Conservation (phyloP, 2,329 filamentous ascomycete species). For the Pseudopyricularia cyperi region DNA sequence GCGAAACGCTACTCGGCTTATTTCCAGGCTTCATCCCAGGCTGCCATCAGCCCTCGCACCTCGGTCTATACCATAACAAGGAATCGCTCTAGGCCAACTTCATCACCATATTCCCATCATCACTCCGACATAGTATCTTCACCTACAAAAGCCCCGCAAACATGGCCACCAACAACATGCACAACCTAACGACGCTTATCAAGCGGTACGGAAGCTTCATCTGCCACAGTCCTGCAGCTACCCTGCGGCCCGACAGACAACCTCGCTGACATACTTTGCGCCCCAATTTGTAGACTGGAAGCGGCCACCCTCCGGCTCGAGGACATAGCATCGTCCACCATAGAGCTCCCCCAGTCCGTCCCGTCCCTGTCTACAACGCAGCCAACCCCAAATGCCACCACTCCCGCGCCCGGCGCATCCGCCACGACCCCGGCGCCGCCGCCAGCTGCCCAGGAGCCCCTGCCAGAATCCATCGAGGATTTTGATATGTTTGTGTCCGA, state of each 20-base stretch:
- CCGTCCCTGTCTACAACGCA: conserved; percentile 28
- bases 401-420: conserved; percentile 24
- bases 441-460: conserved; percentile 31
- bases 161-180: conserved; percentile 77
- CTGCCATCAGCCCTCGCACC: too few relatives aligned
- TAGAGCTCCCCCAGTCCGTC: conserved; percentile 42
- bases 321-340: conserved; percentile 75
- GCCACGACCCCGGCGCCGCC: conserved; percentile 28
- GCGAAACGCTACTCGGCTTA: too few relatives aligned
- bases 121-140: too few relatives aligned
- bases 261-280: conserved; percentile 32
- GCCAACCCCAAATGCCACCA: conserved; percentile 17
- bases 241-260: conserved; percentile 5
- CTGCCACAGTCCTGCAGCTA: neutral
- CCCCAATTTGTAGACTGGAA: conserved; percentile 58
- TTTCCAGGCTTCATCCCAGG: too few relatives aligned
- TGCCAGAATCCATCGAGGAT: conserved; percentile 72
- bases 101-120: too few relatives aligned
- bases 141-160: too few relatives aligned
- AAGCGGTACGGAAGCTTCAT: conserved; percentile 88
- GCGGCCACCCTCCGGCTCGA: conserved; percentile 92
- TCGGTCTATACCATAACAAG: too few relatives aligned
- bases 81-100: too few relatives aligned
- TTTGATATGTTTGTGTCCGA: conserved; percentile 69
- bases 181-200: conserved; percentile 93